Evolutionary conservation across 2,329 filamentous ascomycete species (phyloP).

Genomic region (Venturia oleaginea): DNA sequence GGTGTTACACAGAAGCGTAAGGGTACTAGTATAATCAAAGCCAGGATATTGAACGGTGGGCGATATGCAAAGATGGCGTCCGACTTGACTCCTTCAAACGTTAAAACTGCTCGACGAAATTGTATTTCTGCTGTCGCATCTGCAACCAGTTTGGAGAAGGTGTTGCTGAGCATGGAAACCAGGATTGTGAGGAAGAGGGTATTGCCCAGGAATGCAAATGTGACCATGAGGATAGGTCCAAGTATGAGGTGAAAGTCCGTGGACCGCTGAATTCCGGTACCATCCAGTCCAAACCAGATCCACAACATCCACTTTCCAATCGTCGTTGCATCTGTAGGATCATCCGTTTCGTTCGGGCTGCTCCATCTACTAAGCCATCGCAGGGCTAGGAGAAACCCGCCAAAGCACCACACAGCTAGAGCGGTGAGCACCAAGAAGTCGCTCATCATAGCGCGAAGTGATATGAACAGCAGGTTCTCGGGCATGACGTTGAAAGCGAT

Average conservation of each 20-base stretch:
- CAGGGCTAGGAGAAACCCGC: slow-evolving; percentile 70
- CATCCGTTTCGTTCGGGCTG: slow-evolving; percentile 19
- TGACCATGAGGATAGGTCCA: slow-evolving; percentile 70
- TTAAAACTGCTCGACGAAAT: slow-evolving; percentile 70
- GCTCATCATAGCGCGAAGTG: slow-evolving; percentile 73
- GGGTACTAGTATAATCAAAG: slow-evolving; percentile 63
- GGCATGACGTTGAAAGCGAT: slow-evolving; percentile 76
- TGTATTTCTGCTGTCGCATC: slow-evolving; percentile 78
- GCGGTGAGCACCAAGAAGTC: slow-evolving; percentile 72
- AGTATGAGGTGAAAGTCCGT: slow-evolving; percentile 70
- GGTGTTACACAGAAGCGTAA: slow-evolving; percentile 70
- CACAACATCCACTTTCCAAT: slow-evolving; percentile 89
- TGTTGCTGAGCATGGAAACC: slow-evolving; percentile 78
- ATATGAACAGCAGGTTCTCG: slow-evolving; percentile 76
- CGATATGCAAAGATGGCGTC: slow-evolving; percentile 77
- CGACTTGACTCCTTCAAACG: slow-evolving; percentile 76
- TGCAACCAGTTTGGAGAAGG: slow-evolving; percentile 66
- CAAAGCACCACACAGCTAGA: slow-evolving; percentile 74
- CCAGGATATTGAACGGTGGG: slow-evolving; percentile 75
- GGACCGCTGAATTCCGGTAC: slow-evolving; percentile 46
- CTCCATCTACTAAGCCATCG: slow-evolving; percentile 57
- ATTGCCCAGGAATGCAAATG: slow-evolving; percentile 79
- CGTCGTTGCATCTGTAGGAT: slow-evolving; percentile 49
- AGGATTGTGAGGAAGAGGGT: slow-evolving; percentile 83
- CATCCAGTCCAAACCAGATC: slow-evolving; percentile 86